Evolutionary conservation across 768 basidiomycete genomes (phyloP).

Genomic region (Suillus plorans): DNA sequence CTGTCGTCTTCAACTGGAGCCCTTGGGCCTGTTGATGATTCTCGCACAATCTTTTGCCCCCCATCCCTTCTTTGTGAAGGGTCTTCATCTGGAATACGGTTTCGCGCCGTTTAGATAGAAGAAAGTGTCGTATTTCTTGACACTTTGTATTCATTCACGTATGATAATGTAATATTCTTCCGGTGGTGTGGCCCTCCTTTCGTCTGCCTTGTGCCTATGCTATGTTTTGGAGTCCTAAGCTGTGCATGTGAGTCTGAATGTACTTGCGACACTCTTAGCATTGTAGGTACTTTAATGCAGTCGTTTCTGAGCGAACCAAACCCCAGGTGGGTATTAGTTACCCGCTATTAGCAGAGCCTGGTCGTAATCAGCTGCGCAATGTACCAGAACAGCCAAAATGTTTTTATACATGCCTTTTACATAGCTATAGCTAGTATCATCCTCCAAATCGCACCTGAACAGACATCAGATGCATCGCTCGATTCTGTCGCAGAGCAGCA

Average conservation of each 20-base stretch:
- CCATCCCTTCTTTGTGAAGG: constrained; percentile 36
- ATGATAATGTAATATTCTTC: not conserved
- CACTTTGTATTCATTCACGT: not conserved
- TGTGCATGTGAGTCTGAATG: too few relatives aligned
- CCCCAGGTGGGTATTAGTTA: too few relatives aligned
- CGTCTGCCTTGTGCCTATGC: too few relatives aligned
- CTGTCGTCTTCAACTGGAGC: constrained; percentile 4
- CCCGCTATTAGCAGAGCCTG: too few relatives aligned
- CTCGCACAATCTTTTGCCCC: constrained; percentile 35
- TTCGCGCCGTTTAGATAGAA: not conserved
- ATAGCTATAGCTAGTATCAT: not conserved
- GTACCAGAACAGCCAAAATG: too few relatives aligned
- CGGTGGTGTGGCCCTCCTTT: too few relatives aligned
- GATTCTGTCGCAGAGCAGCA: not conserved
- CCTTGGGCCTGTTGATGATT: constrained; percentile 2
- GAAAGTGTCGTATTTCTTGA: not conserved
- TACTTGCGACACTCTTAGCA: too few relatives aligned
- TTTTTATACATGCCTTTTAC: not conserved
- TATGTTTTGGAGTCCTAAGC: too few relatives aligned
- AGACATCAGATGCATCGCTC: not conserved
- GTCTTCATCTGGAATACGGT: not conserved
- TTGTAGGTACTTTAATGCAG: too few relatives aligned
- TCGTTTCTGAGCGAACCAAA: too few relatives aligned
- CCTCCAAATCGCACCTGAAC: not conserved
- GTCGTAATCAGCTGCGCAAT: too few relatives aligned